Conservation (phyloP, 2,329 filamentous ascomycete genomes). For the Colletotrichum sp. region DNA sequence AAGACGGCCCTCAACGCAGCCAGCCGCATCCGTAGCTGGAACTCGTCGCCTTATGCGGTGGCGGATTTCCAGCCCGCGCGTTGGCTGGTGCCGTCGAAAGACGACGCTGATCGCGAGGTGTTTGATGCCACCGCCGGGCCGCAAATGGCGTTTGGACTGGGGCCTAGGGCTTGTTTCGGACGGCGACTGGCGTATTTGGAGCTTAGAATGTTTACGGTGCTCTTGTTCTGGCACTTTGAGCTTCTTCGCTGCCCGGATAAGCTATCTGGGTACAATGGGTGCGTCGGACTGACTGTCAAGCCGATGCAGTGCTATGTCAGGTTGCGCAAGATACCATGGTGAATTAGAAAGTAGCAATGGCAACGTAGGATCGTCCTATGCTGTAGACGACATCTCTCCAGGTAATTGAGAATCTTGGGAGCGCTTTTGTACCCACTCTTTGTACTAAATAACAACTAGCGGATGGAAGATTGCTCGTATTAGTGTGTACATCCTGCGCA, state of each 20-base stretch:
- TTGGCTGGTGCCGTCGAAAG: slow-evolving; percentile 14
- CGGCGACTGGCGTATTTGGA: slow-evolving; percentile 32
- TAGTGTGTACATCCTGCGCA: not conserved
- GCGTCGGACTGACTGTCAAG: not conserved
- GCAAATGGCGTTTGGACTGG: slow-evolving; percentile 26
- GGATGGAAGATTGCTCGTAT: not conserved
- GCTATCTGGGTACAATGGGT: not conserved
- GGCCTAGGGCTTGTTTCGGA: slow-evolving; percentile 30
- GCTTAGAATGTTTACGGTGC: slow-evolving; percentile 26
- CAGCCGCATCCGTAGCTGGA: not conserved
- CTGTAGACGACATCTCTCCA: not conserved
- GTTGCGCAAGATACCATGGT: not conserved
- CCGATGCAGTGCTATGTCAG: not conserved
- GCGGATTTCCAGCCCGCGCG: slow-evolving; percentile 22
- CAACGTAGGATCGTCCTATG: not conserved
- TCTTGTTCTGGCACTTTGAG: slow-evolving; percentile 32
- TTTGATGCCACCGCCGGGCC: slow-evolving; percentile 31
- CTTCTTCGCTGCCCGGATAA: not conserved
- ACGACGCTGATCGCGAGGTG: not conserved
- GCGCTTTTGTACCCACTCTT: not conserved
- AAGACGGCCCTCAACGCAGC: not conserved
- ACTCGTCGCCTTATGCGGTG: slow-evolving; percentile 4
- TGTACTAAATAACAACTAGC: not conserved
- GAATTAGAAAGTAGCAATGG: not conserved
- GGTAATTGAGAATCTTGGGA: not conserved